Base-by-base conservation (phyloP, 768 basidiomycete species). In the Punctularia strigosozonata region DNA sequence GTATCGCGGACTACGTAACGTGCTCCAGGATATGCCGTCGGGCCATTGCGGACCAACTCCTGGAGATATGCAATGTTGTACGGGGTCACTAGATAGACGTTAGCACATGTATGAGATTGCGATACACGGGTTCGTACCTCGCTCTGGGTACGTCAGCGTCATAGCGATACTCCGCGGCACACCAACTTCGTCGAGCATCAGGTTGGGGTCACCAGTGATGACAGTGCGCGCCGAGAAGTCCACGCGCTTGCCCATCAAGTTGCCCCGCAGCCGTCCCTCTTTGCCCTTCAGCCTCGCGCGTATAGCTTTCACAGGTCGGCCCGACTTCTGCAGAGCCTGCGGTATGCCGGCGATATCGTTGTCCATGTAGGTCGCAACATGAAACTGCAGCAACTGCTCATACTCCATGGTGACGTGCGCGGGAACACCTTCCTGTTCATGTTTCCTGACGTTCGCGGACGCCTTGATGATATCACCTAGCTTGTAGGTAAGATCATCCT, bases 301-400 rank as follows among this genome's bases (percentile, higher is more conserved):
- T 51, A 99, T 97, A 25, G 95, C 92, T 60, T 99, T 99, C 43
- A 99, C 85, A 20, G 95, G 92, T 42, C 95, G 77, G 22, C 95
- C 95, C 30, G 89, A 92, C 60, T 98, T 98, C 53, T 98, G 95
- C 48, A 94, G 63, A 2, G 95, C 91, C 53, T 97, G 94, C 1
- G 95, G 95, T 25, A 97, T 88, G 32, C 95, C 95, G 24, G 95
- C 91, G 42, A 98, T 92, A 54, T 98, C 92, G 54, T 99, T 99
- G 55, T 99, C 95, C 94, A 99, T 99, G 56, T 98, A 99, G 0
- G 95, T 98, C 3, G 95, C 95, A 43, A 97, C 91, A 54, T 99
- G 95, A 57, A 92, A 99, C 89, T 97, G 94, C 4, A 98, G 72
- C 32, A 99, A 65, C 52, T 94, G 90, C 61, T 98, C 94, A 48